Evolutionary conservation across 305 asterid genomes (phyloP), one percentile per base, ranked within the genome.

Genomic region (Plantago coronopus): DNA sequence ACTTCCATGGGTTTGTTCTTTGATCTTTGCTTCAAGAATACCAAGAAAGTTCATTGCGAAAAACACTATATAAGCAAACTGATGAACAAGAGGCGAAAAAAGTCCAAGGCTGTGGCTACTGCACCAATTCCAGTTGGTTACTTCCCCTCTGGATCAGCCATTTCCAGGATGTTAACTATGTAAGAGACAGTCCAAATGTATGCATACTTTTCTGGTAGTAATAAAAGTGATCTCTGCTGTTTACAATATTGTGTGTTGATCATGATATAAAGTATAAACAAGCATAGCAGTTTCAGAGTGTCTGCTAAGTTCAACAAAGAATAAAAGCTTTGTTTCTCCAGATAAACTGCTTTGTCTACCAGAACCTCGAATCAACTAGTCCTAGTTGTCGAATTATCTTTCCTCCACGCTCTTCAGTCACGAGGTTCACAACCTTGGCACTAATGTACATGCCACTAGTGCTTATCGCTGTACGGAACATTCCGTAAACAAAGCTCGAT

Each of bases 401-500:
- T 70, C 96, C 98, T 57, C 98, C 98, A 63, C 83, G 87, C 74
- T 91, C 96, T 77, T 82, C 82, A 65, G 57, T 82, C 56, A 78
- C 95, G 19, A 53, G 88, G 60, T 79, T 91, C 71, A 91, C 84
- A 73, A 70, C 88, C 82, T 91, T 90, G 2, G 76, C 95, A 43
- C 96, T 88, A 84, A 84, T 91, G 79, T 86, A 91, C 9, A 91
- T 96, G 59, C 88, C 98, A 59, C 83, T 73, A 48, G 96, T 91
- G 59, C 95, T 72, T 27, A 88, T 75, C n/a, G 98, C 96, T 69
- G 83, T 66, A n/a, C n/a, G n/a, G n/a, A n/a, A n/a, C n/a, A n/a
- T n/a, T n/a, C n/a, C n/a, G n/a, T n/a, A n/a, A n/a, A n/a, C n/a
- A n/a, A n/a, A n/a, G n/a, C n/a, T n/a, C n/a, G n/a, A n/a, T n/a